Evolutionary conservation across 768 basidiomycete genomes (phyloP).

Genomic region (Scleroderma citrinum): DNA sequence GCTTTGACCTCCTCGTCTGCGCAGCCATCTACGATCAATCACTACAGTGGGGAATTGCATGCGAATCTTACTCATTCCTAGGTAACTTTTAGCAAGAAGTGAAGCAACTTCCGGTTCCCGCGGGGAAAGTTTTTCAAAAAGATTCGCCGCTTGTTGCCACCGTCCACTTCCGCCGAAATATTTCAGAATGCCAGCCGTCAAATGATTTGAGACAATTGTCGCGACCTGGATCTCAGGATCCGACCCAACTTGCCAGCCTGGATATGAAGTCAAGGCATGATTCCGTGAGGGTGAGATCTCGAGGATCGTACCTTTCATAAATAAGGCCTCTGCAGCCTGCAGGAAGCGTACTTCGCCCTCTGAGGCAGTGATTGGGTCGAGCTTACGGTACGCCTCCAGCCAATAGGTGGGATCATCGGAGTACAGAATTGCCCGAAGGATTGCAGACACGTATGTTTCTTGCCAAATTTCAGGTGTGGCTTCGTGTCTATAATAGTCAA

Average conservation of each 20-base stretch:
- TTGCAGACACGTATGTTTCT: slow-evolving; percentile 92
- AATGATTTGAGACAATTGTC: slow-evolving; percentile 91
- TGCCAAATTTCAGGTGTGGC: slow-evolving; percentile 93
- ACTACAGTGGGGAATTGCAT: not conserved
- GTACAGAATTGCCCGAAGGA: slow-evolving; percentile 88
- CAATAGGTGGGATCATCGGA: slow-evolving; percentile 91
- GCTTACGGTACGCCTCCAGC: slow-evolving; percentile 89
- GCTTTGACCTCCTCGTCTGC: slow-evolving; percentile 98
- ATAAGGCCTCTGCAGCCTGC: slow-evolving; percentile 83
- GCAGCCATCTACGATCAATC: not conserved
- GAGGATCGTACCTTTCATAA: slow-evolving; percentile 61
- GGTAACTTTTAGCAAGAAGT: slow-evolving; percentile 81
- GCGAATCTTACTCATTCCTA: slow-evolving; percentile 86
- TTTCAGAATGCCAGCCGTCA: slow-evolving; percentile 92
- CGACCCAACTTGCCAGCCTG: slow-evolving; percentile 97
- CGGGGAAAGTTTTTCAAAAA: slow-evolving; percentile 87
- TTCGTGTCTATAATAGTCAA: slow-evolving; percentile 57
- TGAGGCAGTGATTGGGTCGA: slow-evolving; percentile 86
- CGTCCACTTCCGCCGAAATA: slow-evolving; percentile 93
- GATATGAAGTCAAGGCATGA: not conserved
- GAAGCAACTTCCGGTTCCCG: slow-evolving; percentile 87
- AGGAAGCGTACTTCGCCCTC: slow-evolving; percentile 90
- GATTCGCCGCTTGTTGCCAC: slow-evolving; percentile 80
- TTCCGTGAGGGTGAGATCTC: not conserved
- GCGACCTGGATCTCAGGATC: slow-evolving; percentile 99